Conservation (phyloP, 768 basidiomycete genomes). For the Neoboletus magnificus region DNA sequence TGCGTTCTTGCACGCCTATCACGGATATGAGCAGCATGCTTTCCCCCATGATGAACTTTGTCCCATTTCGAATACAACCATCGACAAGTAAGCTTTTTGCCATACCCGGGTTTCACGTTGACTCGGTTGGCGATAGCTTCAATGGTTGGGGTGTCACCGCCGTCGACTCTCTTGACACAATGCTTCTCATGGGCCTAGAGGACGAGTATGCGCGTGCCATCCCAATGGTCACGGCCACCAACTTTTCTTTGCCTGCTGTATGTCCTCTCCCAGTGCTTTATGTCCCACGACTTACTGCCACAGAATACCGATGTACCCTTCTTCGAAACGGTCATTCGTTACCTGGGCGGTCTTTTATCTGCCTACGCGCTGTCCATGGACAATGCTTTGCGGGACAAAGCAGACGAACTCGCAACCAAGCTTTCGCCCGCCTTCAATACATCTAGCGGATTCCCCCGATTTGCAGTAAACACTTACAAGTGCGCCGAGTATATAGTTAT, state of each 20-base stretch:
- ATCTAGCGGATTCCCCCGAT: slow-evolving; percentile 66
- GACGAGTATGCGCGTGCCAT: slow-evolving; percentile 69
- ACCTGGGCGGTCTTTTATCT: slow-evolving; percentile 84
- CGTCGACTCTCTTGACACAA: slow-evolving; percentile 82
- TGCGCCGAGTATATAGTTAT: slow-evolving; percentile 25
- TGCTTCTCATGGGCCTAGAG: slow-evolving; percentile 75
- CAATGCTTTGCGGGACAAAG: slow-evolving; percentile 56
- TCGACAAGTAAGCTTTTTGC: slow-evolving; percentile 46
- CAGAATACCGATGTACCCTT: slow-evolving; percentile 45
- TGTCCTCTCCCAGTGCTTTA: slow-evolving; percentile 1
- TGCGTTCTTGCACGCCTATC: slow-evolving; percentile 68
- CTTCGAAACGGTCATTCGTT: slow-evolving; percentile 87
- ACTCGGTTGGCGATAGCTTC: slow-evolving; percentile 45
- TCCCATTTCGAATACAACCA: slow-evolving; percentile 46
- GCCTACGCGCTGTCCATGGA: slow-evolving; percentile 76
- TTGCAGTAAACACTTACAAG: slow-evolving; percentile 63
- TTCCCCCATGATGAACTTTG: slow-evolving; percentile 60
- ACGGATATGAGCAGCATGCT: slow-evolving; percentile 60
- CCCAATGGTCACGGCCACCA: slow-evolving; percentile 44
- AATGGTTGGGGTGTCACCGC: slow-evolving; percentile 79
- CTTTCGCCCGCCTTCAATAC: slow-evolving; percentile 74
- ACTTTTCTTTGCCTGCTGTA: slow-evolving; percentile 49
- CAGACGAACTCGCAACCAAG: slow-evolving; percentile 73
- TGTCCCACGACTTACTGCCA: slow-evolving; percentile 1
- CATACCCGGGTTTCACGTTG: not conserved